A percentile compares a stretch with the other conserved stretches of the same genome.
Evolutionary conservation across 306 rosid genomes (phyloP).

Genomic region (Corylus americana): DNA sequence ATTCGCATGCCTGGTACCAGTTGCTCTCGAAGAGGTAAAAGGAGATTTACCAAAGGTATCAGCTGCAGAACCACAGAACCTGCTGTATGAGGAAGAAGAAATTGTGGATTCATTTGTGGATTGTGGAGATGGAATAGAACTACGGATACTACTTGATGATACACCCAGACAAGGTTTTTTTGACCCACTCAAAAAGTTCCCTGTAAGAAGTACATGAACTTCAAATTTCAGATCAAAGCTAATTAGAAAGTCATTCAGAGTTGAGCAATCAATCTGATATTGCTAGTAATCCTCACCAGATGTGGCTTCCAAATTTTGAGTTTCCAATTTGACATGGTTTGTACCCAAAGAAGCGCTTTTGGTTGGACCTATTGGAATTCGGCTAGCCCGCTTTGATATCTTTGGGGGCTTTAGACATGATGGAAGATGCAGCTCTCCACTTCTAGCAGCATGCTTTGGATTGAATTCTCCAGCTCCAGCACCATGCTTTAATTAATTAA

Average conservation of each 20-base stretch:
- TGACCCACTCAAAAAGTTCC: slow-evolving; percentile 16
- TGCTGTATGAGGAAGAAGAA: slow-evolving; percentile 11
- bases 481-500: slow-evolving; percentile 27
- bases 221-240: slow-evolving; percentile 7
- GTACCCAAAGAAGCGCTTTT: slow-evolving; percentile 31
- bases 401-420: slow-evolving; percentile 44
- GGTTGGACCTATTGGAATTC: slow-evolving; percentile 23
- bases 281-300: slow-evolving; percentile 35
- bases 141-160: slow-evolving; percentile 8
- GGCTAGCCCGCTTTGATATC: slow-evolving; percentile 26
- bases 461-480: slow-evolving; percentile 24
- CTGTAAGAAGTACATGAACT: slow-evolving; percentile 29
- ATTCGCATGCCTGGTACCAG: not conserved
- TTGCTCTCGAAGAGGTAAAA: slow-evolving; percentile 5
- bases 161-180: slow-evolving; percentile 27
- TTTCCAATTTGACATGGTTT: slow-evolving; percentile 32
- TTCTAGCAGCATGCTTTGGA: slow-evolving; percentile 29
- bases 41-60: slow-evolving; percentile 18
- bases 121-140: slow-evolving; percentile 21
- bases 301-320: slow-evolving; percentile 12
- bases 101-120: not conserved
- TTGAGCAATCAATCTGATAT: not conserved
- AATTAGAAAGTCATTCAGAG: not conserved
- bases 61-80: slow-evolving; percentile 4
- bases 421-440: slow-evolving; percentile 29